A percentile compares a stretch with the other conserved stretches of the same genome.
These are phyloP conservation scores for Noccaea bulbosa DNA, from an alignment of 345 rosid genomes.

Conservation along the genomic window DNA sequence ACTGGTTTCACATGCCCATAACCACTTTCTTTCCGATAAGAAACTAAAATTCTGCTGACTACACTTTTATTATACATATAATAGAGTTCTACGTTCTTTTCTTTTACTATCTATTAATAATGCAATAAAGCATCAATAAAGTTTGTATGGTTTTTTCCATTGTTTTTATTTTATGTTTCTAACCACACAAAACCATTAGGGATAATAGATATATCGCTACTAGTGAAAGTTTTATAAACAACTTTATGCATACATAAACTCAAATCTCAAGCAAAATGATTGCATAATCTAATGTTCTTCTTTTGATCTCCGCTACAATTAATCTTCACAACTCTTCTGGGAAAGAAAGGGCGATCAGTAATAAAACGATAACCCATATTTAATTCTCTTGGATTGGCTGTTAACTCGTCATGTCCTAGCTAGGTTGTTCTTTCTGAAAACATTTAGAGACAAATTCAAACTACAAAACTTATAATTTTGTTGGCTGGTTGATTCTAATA, in stretches of 20 bases:
- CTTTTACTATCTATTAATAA: constrained; percentile 17
- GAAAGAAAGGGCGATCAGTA: not conserved
- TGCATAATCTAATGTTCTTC: not conserved
- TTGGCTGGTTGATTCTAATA: not conserved
- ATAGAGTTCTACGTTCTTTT: not conserved
- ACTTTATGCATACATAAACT: not conserved
- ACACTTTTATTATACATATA: not conserved
- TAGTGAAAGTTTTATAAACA: not conserved
- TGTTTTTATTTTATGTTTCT: not conserved
- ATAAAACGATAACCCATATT: not conserved
- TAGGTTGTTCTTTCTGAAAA: too few relatives aligned
- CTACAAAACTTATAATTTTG: not conserved
- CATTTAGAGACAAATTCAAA: too few relatives aligned
- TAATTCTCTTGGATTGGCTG: too few relatives aligned
- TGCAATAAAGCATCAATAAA: constrained; percentile 7
- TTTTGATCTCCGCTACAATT: not conserved
- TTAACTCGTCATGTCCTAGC: too few relatives aligned
- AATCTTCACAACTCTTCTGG: not conserved
- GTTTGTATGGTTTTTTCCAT: not conserved
- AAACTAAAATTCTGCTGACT: not conserved
- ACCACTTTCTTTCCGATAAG: constrained; percentile 2
- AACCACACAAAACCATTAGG: not conserved
- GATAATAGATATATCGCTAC: not conserved
- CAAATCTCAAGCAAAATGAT: not conserved
- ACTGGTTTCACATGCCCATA: constrained; percentile 32